Percentiles rank a stretch among this genome's conserved stretches.
Conservation (phyloP, 2,329 filamentous ascomycete species). For the Sphaerulina musiva region DNA sequence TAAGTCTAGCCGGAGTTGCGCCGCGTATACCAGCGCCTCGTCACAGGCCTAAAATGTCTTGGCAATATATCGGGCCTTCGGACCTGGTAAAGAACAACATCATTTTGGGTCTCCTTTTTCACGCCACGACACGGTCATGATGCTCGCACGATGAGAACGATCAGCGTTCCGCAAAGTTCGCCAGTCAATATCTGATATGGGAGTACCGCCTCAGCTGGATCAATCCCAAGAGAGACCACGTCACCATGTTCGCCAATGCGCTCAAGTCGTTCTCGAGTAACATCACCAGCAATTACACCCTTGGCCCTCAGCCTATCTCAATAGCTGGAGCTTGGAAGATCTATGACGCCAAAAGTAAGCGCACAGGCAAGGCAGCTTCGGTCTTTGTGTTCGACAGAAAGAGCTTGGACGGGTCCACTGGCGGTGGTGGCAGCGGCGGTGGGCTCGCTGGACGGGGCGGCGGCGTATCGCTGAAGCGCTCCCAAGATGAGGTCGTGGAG, state of each 20-base stretch:
- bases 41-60: no score
- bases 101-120: background rate
- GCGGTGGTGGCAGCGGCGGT: conserved; percentile 37
- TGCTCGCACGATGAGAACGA: background rate
- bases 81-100: background rate
- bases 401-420: conserved; percentile 63
- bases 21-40: no score
- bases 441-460: conserved; percentile 52
- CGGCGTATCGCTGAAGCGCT: conserved; percentile 66
- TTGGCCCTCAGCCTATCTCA: conserved; percentile 68
- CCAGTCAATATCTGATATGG: background rate
- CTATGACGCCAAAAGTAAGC: conserved; percentile 95
- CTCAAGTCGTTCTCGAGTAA: conserved; percentile 93
- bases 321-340: conserved; percentile 93
- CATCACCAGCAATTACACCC: conserved; percentile 84
- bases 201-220: background rate
- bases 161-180: background rate
- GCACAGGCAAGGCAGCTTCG: conserved; percentile 78
- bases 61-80: background rate
- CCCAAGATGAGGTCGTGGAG: conserved; percentile 84
- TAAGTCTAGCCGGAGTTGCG: no score
- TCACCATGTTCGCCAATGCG: conserved; percentile 80
- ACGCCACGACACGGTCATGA: background rate
- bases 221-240: background rate
- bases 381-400: conserved; percentile 95